Conservation (phyloP, 2,329 filamentous ascomycete species). For the Penicillium sp. region DNA sequence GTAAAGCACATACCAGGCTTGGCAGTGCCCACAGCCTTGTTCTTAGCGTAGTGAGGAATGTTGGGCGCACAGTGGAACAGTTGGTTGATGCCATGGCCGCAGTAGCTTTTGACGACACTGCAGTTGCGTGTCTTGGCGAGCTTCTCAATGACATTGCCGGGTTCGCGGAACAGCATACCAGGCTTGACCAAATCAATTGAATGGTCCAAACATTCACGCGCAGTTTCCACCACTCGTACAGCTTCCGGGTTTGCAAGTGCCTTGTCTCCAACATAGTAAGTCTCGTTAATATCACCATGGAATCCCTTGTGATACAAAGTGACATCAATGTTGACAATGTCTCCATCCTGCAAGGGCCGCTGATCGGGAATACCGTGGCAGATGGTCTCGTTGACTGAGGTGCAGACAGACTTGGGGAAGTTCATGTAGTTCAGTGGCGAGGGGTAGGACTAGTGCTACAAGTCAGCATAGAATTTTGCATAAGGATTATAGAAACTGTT, state of each 20-base stretch:
- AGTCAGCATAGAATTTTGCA: constrained; percentile 13
- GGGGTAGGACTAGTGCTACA: constrained; percentile 72
- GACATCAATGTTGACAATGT: constrained; percentile 96
- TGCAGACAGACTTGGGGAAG: constrained; percentile 98
- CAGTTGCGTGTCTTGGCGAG: constrained; percentile 81
- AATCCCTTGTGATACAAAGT: constrained; percentile 92
- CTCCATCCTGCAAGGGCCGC: constrained; percentile 80
- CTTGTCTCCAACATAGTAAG: constrained; percentile 93
- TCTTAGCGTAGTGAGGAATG: constrained; percentile 96
- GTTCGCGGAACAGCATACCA: constrained; percentile 86
- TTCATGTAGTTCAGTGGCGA: constrained; percentile 93
- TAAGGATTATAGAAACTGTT: constrained; percentile 7
- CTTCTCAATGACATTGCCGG: constrained; percentile 93
- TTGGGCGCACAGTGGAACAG: constrained; percentile 93
- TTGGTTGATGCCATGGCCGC: constrained; percentile 90
- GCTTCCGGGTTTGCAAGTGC: constrained; percentile 79
- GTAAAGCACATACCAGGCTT: constrained; percentile 99
- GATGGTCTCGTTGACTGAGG: constrained; percentile 93
- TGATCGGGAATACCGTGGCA: constrained; percentile 98
- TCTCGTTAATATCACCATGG: constrained; percentile 96
- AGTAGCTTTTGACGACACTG: constrained; percentile 93
- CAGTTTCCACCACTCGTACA: constrained; percentile 85
- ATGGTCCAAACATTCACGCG: constrained; percentile 84
- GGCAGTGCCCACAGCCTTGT: constrained; percentile 91
- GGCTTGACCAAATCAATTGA: constrained; percentile 91